Evolutionary conservation across 495 filamentous ascomycete genomes (phyloP), one percentile per base, ranked within the genome.

Genomic region (Parathielavia appendiculata): DNA sequence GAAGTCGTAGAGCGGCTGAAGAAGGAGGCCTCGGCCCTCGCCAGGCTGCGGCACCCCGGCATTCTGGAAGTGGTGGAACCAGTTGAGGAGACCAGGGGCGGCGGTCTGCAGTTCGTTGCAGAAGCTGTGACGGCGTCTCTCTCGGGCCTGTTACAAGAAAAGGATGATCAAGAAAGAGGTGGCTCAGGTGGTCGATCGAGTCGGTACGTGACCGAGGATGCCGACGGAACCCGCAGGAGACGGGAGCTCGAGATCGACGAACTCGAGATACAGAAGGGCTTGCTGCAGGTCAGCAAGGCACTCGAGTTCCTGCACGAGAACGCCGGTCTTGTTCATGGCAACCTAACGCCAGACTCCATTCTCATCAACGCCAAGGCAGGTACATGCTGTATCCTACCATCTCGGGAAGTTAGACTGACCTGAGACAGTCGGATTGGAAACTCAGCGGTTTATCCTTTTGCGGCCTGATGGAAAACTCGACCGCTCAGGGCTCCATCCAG

Each of bases 251-350:
- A 97, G 68, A 92, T 98, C 57, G 95, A 98, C 68, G 93, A 98
- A 73, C 75, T 98, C 61, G 93, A 98, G 70, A 93, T 97, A 61
- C 93, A 97, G 70, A 97, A 97, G 73, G 93, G 93, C 0, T 71
- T 97, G 43, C 73, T 97, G 48, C 93, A 98, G 71, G 81, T 97
- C 40, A 90, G 89, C 60, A 96, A 96, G 69, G 93, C 91, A 17
- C 75, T 98, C 23, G 92, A 98, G 73, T 98, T 98, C 64, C 76
- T 98, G 19, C 93, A 98, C 65, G 93, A 97, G 69, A 97, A 92
- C 67, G 93, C 93, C 30, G 90, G 89, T 0, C 77, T 97, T 23
- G 89, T 97, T 2, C 93, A 98, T 71, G 89, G 86, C 20, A 98
- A 98, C 66, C 74, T 98, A 57, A 97, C 91, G 1, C 95, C 93